A percentile compares a stretch with the other conserved stretches of the same genome.
These are phyloP conservation scores for Lunasporangiospora selenospora DNA, from an alignment of 192 early-diverging fungal genomes.

Conservation along the genomic window DNA sequence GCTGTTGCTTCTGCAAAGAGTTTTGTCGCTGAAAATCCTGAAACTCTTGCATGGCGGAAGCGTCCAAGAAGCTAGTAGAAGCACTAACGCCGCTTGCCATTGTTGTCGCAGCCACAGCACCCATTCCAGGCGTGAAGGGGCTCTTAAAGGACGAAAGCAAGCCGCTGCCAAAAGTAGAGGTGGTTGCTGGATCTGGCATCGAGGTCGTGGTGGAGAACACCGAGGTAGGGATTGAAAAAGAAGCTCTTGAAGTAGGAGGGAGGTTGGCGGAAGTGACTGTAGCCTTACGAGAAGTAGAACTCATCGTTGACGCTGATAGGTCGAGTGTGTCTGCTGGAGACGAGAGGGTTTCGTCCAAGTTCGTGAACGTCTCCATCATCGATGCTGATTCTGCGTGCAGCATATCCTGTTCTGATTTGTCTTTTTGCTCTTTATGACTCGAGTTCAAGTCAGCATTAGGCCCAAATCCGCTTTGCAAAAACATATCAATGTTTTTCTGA, in stretches of 20 bases:
- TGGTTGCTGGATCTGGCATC: no score
- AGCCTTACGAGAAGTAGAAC: no score
- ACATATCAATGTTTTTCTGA: slow-evolving; percentile 39
- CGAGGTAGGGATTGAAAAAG: slow-evolving; percentile 8
- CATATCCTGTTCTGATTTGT: slow-evolving; percentile 2
- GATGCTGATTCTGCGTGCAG: slow-evolving; percentile 9
- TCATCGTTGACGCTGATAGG: background rate
- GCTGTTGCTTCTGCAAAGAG: slow-evolving; percentile 21
- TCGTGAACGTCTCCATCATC: slow-evolving; percentile 39
- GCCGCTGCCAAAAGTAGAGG: no score
- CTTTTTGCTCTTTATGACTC: background rate
- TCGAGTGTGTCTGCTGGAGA: slow-evolving; percentile 21
- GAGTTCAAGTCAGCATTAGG: background rate
- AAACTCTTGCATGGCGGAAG: slow-evolving; percentile 43
- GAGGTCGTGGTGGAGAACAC: no score
- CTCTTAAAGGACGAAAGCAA: no score
- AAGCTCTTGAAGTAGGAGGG: no score
- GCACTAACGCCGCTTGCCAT: background rate
- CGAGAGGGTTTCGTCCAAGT: slow-evolving; percentile 27
- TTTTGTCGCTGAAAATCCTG: slow-evolving; percentile 39
- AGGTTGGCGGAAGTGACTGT: no score
- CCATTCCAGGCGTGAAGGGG: no score
- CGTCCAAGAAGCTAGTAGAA: slow-evolving; percentile 36
- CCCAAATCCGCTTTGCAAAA: slow-evolving; percentile 3
- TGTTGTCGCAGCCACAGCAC: background rate